Conservation (phyloP, 495 filamentous ascomycete species). For the Penicillium malachiteum region DNA sequence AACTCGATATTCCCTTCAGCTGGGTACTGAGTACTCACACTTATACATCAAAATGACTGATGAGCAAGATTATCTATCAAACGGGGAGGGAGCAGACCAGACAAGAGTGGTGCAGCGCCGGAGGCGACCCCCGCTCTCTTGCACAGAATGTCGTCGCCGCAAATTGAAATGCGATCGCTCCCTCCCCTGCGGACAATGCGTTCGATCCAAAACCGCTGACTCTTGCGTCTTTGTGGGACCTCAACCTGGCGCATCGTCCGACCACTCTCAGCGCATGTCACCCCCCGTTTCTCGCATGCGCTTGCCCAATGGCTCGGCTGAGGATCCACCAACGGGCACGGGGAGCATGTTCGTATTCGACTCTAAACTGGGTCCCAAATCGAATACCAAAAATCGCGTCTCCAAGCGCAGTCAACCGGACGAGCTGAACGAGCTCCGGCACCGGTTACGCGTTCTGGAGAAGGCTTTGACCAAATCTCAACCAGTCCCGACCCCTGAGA, state of each 20-base stretch:
- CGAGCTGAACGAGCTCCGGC: conserved; percentile 36
- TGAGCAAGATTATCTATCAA: conserved; percentile 5
- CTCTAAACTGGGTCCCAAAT: conserved; percentile 31
- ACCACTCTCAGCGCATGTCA: conserved; percentile 9
- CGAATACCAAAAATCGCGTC: conserved; percentile 21
- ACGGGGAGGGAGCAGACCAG: conserved; percentile 10
- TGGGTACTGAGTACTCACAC: neutral
- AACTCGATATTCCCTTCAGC: no score
- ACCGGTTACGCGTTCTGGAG: conserved; percentile 32
- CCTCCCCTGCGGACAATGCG: conserved; percentile 65
- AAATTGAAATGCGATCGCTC: conserved; percentile 71
- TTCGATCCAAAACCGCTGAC: conserved; percentile 45
- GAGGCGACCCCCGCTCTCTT: conserved; percentile 41
- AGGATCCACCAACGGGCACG: conserved; percentile 15
- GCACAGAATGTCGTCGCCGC: conserved; percentile 57
- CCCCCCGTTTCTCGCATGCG: conserved; percentile 18
- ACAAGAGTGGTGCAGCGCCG: conserved; percentile 28
- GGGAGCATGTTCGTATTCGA: conserved; percentile 44
- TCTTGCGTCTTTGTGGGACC: conserved; percentile 36
- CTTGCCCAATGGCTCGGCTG: conserved; percentile 8
- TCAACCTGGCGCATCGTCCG: conserved; percentile 11
- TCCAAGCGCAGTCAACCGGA: conserved; percentile 30
- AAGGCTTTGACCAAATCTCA: conserved; percentile 26
- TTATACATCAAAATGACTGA: conserved; percentile 2
- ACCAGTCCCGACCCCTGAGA: conserved; percentile 29